A percentile compares a stretch with the other conserved stretches of the same genome.
Conservation (phyloP, 2,329 filamentous ascomycete species). For the Samsoniella hepiali region DNA sequence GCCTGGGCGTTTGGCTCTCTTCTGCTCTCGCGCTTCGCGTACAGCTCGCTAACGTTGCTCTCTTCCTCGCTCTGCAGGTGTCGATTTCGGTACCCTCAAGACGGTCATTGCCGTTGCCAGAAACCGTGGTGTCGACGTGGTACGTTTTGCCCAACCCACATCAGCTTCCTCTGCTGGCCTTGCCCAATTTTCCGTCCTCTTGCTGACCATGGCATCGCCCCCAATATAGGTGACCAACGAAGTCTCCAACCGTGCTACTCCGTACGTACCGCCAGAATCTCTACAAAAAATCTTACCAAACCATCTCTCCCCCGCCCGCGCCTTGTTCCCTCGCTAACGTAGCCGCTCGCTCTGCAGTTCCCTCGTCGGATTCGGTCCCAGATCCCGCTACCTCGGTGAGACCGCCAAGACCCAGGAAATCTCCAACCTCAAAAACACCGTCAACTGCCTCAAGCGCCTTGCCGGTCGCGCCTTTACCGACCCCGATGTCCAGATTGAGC, state of each 20-base stretch:
- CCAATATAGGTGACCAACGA: slow-evolving; percentile 85
- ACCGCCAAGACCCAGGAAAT: slow-evolving; percentile 97
- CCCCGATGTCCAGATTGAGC: slow-evolving; percentile 89
- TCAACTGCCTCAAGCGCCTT: slow-evolving; percentile 87
- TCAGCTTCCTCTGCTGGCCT: neutral
- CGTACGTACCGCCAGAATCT: slow-evolving; percentile 60
- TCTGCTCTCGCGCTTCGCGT: neutral
- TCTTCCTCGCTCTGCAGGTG: slow-evolving; percentile 48
- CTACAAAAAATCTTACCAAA: neutral
- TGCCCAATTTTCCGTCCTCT: neutral
- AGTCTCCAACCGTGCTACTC: slow-evolving; percentile 95
- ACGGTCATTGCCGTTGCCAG: slow-evolving; percentile 96
- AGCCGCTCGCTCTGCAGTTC: slow-evolving; percentile 54
- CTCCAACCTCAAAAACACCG: slow-evolving; percentile 99
- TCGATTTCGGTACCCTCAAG: slow-evolving; percentile 95
- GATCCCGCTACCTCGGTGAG: slow-evolving; percentile 91
- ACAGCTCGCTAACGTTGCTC: neutral
- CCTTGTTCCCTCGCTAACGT: slow-evolving; percentile 6
- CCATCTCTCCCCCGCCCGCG: too few relatives aligned
- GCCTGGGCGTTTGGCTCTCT: neutral
- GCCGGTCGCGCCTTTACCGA: slow-evolving; percentile 83
- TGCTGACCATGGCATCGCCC: neutral
- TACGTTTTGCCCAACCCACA: slow-evolving; percentile 53
- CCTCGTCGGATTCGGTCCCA: slow-evolving; percentile 91
- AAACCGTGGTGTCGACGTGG: slow-evolving; percentile 98